Percentiles rank a stretch among this genome's conserved stretches.
These are phyloP conservation scores for Acacia confusa DNA, from an alignment of 306 rosid genomes.

Conservation along the genomic window DNA sequence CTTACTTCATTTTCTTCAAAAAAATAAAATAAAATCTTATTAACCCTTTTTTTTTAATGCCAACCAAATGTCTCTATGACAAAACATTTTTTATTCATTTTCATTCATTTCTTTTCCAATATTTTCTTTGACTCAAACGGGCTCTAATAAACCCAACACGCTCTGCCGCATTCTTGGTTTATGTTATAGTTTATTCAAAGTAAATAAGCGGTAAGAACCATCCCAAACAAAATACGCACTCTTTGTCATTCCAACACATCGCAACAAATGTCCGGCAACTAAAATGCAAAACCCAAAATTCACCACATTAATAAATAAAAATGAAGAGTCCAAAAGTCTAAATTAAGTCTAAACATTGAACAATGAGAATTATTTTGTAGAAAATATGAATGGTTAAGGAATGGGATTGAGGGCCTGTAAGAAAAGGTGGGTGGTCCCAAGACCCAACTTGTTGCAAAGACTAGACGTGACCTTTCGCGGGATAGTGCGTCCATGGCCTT, in stretches of 20 bases:
- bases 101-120: too few relatives aligned
- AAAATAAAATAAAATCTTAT: too few relatives aligned
- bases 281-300: not conserved
- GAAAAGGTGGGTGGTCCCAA: not conserved
- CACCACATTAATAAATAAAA: not conserved
- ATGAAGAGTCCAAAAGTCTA: too few relatives aligned
- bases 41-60: too few relatives aligned
- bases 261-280: not conserved
- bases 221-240: not conserved
- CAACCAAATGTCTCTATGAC: too few relatives aligned
- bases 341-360: not conserved
- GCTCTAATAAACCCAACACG: not conserved
- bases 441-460: slow-evolving; percentile 21
- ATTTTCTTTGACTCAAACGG: too few relatives aligned
- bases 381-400: not conserved
- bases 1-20: too few relatives aligned
- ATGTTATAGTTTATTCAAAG: too few relatives aligned
- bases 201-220: not conserved
- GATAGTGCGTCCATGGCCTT: slow-evolving; percentile 29
- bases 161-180: not conserved
- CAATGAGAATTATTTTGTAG: not conserved
- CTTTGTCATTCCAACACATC: not conserved
- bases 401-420: not conserved
- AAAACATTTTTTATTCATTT: too few relatives aligned
- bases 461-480: slow-evolving; percentile 7